A percentile compares a stretch with the other conserved stretches of the same genome.
These are phyloP conservation scores for Thalia dealbata DNA, from an alignment of 176 grass and related monocot species.

Conservation along the genomic window DNA sequence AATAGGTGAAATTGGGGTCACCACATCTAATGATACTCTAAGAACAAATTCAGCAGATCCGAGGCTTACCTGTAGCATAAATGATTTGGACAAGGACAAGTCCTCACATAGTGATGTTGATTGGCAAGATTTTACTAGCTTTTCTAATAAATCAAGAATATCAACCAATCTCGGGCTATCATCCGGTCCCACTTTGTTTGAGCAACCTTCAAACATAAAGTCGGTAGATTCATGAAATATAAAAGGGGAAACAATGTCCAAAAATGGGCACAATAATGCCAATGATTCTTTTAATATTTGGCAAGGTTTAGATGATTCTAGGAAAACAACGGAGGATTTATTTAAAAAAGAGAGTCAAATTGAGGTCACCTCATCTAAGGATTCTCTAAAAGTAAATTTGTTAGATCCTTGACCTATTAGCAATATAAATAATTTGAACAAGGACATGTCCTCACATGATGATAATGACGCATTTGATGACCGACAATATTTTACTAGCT, in stretches of 20 bases:
- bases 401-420: not conserved
- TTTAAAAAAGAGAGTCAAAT: not conserved
- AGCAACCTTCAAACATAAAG: conserved; percentile 29
- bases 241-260: conserved; percentile 15
- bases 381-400: conserved; percentile 24
- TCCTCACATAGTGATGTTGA: conserved; percentile 22
- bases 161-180: conserved; percentile 17
- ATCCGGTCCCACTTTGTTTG: not conserved
- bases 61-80: not conserved
- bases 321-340: conserved; percentile 13
- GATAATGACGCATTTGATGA: conserved; percentile 27
- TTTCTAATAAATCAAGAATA: conserved; percentile 18
- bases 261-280: conserved; percentile 27
- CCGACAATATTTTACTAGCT: conserved; percentile 61
- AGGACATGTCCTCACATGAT: not conserved
- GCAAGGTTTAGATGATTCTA: conserved; percentile 37
- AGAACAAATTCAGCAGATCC: conserved; percentile 6
- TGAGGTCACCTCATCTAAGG: conserved; percentile 23
- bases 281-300: conserved; percentile 50
- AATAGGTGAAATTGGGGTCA: not conserved
- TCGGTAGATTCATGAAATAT: conserved; percentile 26
- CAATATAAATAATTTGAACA: not conserved
- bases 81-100: not conserved
- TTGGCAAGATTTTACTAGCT: conserved; percentile 63
- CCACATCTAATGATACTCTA: conserved; percentile 39